Base-by-base conservation (phyloP, 2,329 filamentous ascomycete genomes). In the Hypoxylon sp. region DNA sequence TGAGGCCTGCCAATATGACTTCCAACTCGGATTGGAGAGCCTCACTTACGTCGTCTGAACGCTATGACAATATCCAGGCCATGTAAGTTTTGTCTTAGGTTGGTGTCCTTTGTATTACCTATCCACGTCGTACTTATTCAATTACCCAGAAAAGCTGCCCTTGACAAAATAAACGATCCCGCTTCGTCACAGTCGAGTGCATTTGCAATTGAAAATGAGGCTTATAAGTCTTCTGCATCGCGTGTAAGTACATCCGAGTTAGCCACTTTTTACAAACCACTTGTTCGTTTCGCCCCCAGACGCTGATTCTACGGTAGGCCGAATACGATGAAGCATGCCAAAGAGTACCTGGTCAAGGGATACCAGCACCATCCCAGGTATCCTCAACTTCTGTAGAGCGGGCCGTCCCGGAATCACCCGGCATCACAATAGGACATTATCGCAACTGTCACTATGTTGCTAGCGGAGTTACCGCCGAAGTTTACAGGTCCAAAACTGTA, bases 401-500 rank as follows among this genome's bases (percentile, higher is more conserved):
- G 2, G 60, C 61, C 19, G 25, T 38, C 5, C 69, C 72, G 13
- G 62, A 70, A 46, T 73, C 70, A 3, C 71, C 76, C 1, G 84
- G 82, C 9, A 77, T 85, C 45, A 77, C 78, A 32, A 89, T 91
- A 63, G 89, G 88, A 7, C 28, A 77, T 4, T 90, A 89, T 70
- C 48, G 69, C 17, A 79, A 84, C 65, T 91, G 89, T 75, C 79
- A 81, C 25, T 84, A 85, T 70, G 75, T 90, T n/a, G 83, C 84
- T 49, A 83, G 83, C 69, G 96, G 96, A 19, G 83, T 95, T 11
- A 96, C 93, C 68, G 96, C 95, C 17, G 88, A 90, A 60, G 89
- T 99, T 55, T 98, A 94, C 81, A 90, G 90, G 73, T 89, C 89
- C 43, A 81, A 78, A 21, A 73, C 80, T 57, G 81, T 83, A 17